These are phyloP conservation scores for Chlamydomonas applanata DNA, from an alignment of 139 green algal species.

Conservation along the genomic window DNA sequence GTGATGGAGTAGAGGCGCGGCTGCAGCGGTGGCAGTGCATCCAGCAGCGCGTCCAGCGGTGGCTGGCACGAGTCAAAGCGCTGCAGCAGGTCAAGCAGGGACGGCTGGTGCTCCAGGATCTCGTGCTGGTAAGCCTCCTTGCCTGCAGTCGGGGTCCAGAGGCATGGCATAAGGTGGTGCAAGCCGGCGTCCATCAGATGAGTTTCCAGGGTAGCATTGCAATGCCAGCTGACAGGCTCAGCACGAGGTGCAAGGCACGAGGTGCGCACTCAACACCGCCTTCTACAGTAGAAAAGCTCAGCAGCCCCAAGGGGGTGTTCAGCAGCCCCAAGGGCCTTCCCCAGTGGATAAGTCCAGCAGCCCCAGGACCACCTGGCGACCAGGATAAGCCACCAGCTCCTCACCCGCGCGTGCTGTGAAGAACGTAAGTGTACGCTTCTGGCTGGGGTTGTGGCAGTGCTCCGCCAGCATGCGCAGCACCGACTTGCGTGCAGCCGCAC, in stretches of 20 bases:
- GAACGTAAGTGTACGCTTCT: constrained; percentile 57
- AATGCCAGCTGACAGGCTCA: too few relatives aligned
- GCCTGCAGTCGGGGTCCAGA: constrained; percentile 19
- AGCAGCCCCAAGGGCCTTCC: background rate
- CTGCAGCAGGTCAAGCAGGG: constrained; percentile 80
- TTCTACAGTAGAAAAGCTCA: too few relatives aligned
- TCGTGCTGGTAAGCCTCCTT: constrained; percentile 56
- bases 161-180: too few relatives aligned
- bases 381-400: too few relatives aligned
- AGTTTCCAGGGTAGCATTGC: too few relatives aligned
- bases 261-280: too few relatives aligned
- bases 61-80: constrained; percentile 75
- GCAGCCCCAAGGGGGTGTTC: too few relatives aligned
- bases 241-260: too few relatives aligned
- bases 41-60: constrained; percentile 75
- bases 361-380: too few relatives aligned
- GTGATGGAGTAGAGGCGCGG: constrained; percentile 90
- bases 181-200: too few relatives aligned
- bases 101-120: constrained; percentile 58
- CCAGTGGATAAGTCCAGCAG: too few relatives aligned
- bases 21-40: constrained; percentile 73
- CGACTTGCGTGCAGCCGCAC: constrained; percentile 65
- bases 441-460: constrained; percentile 64
- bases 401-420: constrained; percentile 21
- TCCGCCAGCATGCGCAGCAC: constrained; percentile 85